phyloP scores from a whole-genome alignment of 2,329 filamentous ascomycete genomes.

The Fusarium sp. region DNA sequence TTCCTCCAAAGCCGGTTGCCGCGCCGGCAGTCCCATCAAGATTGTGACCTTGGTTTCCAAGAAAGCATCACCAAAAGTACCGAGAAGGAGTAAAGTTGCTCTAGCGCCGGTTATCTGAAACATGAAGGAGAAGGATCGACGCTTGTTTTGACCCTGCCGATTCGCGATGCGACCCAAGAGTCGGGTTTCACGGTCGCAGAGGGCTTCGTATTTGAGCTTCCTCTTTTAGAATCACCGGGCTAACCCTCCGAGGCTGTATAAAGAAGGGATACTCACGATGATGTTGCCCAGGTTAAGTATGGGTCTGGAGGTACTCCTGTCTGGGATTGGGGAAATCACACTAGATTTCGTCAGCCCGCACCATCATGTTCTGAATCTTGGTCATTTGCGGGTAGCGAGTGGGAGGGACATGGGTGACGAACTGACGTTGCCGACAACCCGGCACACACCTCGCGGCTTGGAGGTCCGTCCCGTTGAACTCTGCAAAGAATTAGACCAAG shows the following conservation, averaged over 20 bases:
- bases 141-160: slow-evolving; percentile 5
- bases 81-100: slow-evolving; percentile 8
- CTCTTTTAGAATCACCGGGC: neutral
- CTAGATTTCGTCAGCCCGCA: neutral
- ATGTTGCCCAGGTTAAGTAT: no score
- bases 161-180: slow-evolving; percentile 5
- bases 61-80: slow-evolving; percentile 12
- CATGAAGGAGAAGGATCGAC: slow-evolving; percentile 24
- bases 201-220: neutral
- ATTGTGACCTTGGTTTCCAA: neutral
- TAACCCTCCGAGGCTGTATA: neutral
- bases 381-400: slow-evolving; percentile 8
- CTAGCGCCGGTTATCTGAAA: slow-evolving; percentile 43
- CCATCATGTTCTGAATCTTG: slow-evolving; percentile 2
- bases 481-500: no score
- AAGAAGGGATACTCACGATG: no score
- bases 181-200: slow-evolving; percentile 5
- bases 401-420: slow-evolving; percentile 9
- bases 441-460: neutral
- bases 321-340: no score
- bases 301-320: no score
- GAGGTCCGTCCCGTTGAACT: no score
- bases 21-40: slow-evolving; percentile 21
- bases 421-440: slow-evolving; percentile 32
- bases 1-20: neutral